Conservation (phyloP, 176 grass and related monocot genomes). For the Avena insularis region DNA sequence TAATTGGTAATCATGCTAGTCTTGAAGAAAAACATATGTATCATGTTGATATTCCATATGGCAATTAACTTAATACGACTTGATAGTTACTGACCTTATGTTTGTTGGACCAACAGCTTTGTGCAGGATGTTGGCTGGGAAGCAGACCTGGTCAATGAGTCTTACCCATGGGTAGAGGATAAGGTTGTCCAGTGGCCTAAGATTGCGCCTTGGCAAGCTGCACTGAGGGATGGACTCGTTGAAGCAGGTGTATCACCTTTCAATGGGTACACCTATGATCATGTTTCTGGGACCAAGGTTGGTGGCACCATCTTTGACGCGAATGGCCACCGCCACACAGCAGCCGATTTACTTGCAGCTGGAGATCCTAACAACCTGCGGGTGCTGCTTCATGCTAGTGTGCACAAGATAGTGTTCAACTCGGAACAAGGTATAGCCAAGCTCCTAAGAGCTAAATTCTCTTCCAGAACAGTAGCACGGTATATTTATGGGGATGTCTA, state of each 20-base stretch:
- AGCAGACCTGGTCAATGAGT: constrained; percentile 71
- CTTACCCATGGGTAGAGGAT: constrained; percentile 78
- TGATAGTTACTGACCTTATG: constrained; percentile 19
- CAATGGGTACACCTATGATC: constrained; percentile 88
- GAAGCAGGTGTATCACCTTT: constrained; percentile 76
- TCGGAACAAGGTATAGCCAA: constrained; percentile 47
- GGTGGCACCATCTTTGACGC: constrained; percentile 81
- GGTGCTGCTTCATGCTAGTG: constrained; percentile 78
- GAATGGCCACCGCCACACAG: constrained; percentile 79
- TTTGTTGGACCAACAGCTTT: constrained; percentile 56
- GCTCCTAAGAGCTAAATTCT: constrained; percentile 4
- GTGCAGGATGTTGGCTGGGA: constrained; percentile 74
- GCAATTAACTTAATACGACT: constrained; percentile 19
- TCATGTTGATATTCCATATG: constrained; percentile 20
- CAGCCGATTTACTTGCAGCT: constrained; percentile 77
- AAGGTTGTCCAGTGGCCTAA: constrained; percentile 83
- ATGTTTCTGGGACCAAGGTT: constrained; percentile 83
- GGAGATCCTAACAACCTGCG: constrained; percentile 64
- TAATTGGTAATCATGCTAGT: background rate
- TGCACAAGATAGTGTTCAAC: constrained; percentile 68
- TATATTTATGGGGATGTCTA: constrained; percentile 7
- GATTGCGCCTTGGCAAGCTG: constrained; percentile 77
- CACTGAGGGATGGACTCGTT: constrained; percentile 66
- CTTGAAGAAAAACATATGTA: background rate
- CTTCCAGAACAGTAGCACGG: constrained; percentile 13